These are phyloP conservation scores for Tolypocladium cylindrosporum DNA, from an alignment of 2,329 filamentous ascomycete genomes.

Conservation along the genomic window DNA sequence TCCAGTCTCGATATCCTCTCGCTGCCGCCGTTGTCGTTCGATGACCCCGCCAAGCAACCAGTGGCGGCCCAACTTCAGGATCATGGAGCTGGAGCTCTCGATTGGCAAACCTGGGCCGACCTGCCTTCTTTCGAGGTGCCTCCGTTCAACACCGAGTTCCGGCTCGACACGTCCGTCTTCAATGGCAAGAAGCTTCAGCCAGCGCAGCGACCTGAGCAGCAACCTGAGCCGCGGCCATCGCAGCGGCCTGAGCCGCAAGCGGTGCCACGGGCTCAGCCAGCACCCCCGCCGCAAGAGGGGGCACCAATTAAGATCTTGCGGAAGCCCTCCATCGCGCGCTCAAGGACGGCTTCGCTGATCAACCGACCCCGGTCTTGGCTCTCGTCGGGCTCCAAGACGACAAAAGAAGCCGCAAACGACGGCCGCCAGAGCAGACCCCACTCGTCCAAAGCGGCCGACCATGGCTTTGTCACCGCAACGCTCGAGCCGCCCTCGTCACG, in stretches of 20 bases:
- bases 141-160: conserved; percentile 39
- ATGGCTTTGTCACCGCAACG: conserved; percentile 7
- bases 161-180: conserved; percentile 37
- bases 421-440: conserved; percentile 13
- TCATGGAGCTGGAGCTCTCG: neutral
- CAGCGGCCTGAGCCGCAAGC: conserved; percentile 4
- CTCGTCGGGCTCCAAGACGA: conserved; percentile 29
- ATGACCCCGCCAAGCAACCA: neutral
- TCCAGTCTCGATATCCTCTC: conserved; percentile 22
- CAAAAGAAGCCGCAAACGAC: conserved; percentile 14
- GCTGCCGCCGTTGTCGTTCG: conserved; percentile 9
- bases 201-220: neutral
- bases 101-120: conserved; percentile 3
- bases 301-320: conserved; percentile 1
- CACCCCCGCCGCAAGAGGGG: neutral
- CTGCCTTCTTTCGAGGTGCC: conserved; percentile 40
- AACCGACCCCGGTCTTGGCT: conserved; percentile 45
- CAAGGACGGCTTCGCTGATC: conserved; percentile 35
- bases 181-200: conserved; percentile 6
- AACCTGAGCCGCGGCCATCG: neutral
- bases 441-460: conserved; percentile 13
- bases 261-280: neutral
- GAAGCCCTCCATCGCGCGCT: conserved; percentile 13
- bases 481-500: neutral
- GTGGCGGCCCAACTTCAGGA: neutral